Percentiles rank a stretch among this genome's conserved stretches.
These are phyloP conservation scores for Rhamnella rubrinervis DNA, from an alignment of 331 rosid species.

Conservation along the genomic window DNA sequence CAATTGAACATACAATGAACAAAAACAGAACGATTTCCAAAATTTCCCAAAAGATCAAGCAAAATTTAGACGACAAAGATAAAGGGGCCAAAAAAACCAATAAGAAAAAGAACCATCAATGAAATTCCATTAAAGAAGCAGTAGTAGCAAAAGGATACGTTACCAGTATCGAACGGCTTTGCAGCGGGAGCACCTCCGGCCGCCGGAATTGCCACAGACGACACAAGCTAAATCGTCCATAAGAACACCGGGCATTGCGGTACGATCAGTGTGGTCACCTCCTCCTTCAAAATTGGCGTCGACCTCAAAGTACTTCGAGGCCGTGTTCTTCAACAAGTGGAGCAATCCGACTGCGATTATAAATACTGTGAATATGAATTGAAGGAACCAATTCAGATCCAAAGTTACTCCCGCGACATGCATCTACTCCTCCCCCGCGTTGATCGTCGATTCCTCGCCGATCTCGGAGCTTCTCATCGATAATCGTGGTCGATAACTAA, in stretches of 20 bases:
- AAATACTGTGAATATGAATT: conserved; percentile 48
- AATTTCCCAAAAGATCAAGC: neutral
- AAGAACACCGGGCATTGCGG: conserved; percentile 56
- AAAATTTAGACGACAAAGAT: neutral
- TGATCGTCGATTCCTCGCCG: conserved; percentile 34
- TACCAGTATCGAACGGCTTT: conserved; percentile 85
- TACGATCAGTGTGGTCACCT: conserved; percentile 34
- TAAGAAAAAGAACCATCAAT: neutral
- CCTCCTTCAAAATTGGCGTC: conserved; percentile 73
- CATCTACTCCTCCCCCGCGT: conserved; percentile 61
- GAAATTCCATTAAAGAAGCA: neutral
- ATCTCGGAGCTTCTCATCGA: conserved; percentile 61
- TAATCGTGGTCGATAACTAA: conserved; percentile 3
- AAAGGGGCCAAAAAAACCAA: neutral
- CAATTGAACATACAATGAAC: too few species aligned
- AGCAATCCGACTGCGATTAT: conserved; percentile 52
- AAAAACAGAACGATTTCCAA: too few species aligned
- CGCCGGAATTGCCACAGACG: conserved; percentile 46
- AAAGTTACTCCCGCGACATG: conserved; percentile 63
- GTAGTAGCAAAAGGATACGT: neutral
- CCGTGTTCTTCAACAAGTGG: conserved; percentile 66
- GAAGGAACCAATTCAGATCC: conserved; percentile 92
- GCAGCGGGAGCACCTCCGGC: conserved; percentile 81
- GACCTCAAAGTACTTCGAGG: conserved; percentile 85
- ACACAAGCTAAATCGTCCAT: conserved; percentile 42